Evolutionary conservation across 2,329 filamentous ascomycete species (phyloP).

Genomic region (Curvularia verruculosa): DNA sequence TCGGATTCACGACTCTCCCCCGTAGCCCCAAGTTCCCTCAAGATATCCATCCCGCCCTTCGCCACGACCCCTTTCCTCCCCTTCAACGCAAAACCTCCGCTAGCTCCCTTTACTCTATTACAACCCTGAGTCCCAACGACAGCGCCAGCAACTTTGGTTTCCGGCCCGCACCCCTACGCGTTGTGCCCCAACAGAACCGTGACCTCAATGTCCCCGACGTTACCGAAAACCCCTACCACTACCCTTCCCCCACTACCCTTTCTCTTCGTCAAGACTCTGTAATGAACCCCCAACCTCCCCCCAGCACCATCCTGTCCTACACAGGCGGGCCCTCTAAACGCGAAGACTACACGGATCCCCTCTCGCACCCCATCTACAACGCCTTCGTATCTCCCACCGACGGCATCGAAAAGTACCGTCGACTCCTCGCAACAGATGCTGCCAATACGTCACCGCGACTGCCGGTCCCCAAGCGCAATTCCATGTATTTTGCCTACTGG

Average conservation of each 20-base stretch:
- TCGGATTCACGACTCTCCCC: conserved; percentile 13
- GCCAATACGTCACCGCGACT: not conserved
- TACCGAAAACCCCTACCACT: not conserved
- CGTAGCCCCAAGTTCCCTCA: not conserved
- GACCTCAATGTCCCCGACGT: too few relatives aligned
- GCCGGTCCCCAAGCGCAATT: conserved; percentile 11
- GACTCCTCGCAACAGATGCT: not conserved
- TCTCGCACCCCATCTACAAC: conserved; percentile 15
- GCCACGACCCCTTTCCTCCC: not conserved
- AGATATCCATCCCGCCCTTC: conserved; percentile 1
- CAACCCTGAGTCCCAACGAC: conserved; percentile 6
- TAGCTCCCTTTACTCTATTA: not conserved
- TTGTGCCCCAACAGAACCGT: too few relatives aligned
- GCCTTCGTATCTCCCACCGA: not conserved
- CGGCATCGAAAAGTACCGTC: conserved; percentile 10
- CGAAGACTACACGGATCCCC: conserved; percentile 5
- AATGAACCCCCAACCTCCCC: not conserved
- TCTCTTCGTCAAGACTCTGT: not conserved
- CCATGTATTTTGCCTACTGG: conserved; percentile 18
- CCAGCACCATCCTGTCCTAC: conserved; percentile 11
- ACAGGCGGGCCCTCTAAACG: conserved; percentile 5
- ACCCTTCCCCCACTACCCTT: not conserved
- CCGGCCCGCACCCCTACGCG: not conserved
- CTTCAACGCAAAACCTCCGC: not conserved
- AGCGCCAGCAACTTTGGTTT: not conserved